Conservation (phyloP, 345 rosid genomes). For the Arabis alpina region DNA sequence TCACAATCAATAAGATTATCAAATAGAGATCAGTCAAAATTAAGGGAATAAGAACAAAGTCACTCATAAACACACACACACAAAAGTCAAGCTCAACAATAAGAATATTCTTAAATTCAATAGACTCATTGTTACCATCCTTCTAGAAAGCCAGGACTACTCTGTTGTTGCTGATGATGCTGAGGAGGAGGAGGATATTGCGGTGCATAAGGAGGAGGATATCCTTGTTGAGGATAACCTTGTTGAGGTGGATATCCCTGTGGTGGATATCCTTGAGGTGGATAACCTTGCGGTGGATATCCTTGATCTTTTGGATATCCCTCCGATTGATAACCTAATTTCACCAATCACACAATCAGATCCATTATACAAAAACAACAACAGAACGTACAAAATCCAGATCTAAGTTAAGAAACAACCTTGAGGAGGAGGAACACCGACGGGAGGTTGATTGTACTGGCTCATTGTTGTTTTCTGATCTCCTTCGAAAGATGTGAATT, state of each 20-base stretch:
- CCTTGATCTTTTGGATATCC: slow-evolving; percentile 67
- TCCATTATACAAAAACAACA: slow-evolving; percentile 9
- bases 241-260: slow-evolving; percentile 54
- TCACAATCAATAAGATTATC: background rate
- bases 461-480: slow-evolving; percentile 54
- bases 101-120: slow-evolving; percentile 25
- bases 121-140: too few species aligned
- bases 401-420: slow-evolving; percentile 47
- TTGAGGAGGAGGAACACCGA: slow-evolving; percentile 95
- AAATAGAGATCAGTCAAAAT: background rate
- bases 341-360: slow-evolving; percentile 24
- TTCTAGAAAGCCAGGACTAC: slow-evolving; percentile 59
- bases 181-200: slow-evolving; percentile 69
- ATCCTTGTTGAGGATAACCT: slow-evolving; percentile 61
- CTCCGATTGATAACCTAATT: slow-evolving; percentile 84
- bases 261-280: slow-evolving; percentile 71
- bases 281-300: slow-evolving; percentile 56
- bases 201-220: slow-evolving; percentile 77
- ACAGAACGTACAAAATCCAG: background rate
- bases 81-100: slow-evolving; percentile 13
- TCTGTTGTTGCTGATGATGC: slow-evolving; percentile 49
- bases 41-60: background rate
- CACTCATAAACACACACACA: background rate
- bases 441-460: slow-evolving; percentile 88
- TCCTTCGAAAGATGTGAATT: background rate